Evolutionary conservation across 139 green algal genomes (phyloP), one percentile per base, ranked within the genome.

Genomic region (Chlorella sp.): DNA sequence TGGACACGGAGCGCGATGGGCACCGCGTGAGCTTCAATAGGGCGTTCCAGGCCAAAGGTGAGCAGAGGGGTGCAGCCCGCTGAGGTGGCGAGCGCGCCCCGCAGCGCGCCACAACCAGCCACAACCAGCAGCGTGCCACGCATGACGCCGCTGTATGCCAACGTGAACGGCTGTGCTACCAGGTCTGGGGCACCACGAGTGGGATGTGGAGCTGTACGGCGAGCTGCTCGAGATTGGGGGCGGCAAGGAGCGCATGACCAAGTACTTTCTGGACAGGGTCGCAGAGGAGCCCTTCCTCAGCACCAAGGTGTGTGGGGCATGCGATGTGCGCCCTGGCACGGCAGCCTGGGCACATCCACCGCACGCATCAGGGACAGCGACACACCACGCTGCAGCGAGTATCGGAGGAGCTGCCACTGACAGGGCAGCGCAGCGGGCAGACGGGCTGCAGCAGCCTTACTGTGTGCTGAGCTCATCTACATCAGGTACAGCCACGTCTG

Each of bases 181-280:
- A 93, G 90, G 92, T 4, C 63, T 97, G 32, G n/a, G n/a, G n/a
- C 33, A 85, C 1, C 86, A 94, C 55, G 84, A 88, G 36, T 99
- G 95, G 95, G 83, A 69, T 61, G 84, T 98, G 27, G 90, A 97
- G 32, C 73, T 92, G 65, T 99, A 99, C 72, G 95, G 95, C 1
- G 70, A 95, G 66, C 84, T 99, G 71, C 85, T 99, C 23, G 88
- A 97, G 81, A 97, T 95, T 65, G 95, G 95, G 1, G 95, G 95
- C 20, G 95, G 95, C 69, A 99, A 99, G 83, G 95, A 99, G 82
- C 84, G 95, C 51, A 99, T 99, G 95, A 95, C 91, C n/a, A 83
- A 86, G 55, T 97, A 97, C 81, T 97, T 74, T 17, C 78, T 90
- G 85, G 77, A 84, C 31, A 80, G 82, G 23, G 77, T 74, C 17